Base-by-base conservation (phyloP, 306 rosid species). In the Sicyos edulis region DNA sequence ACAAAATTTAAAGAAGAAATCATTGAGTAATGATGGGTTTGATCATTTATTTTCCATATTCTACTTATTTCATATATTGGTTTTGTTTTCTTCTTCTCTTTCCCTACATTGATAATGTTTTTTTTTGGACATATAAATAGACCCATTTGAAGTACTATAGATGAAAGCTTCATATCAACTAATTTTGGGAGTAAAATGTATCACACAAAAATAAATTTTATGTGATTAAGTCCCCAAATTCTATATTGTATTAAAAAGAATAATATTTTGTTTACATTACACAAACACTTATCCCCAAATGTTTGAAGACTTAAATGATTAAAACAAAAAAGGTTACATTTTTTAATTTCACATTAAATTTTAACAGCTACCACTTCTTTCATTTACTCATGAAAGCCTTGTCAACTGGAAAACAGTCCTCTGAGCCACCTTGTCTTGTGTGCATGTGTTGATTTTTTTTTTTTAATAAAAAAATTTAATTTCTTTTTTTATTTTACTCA, bases 11-110 rank as follows among this genome's bases (percentile, higher is more conserved):
- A 83, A 73, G 81, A 83, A 78, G 77, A 77, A 73, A 88, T 90
- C 89, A 93, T 93, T 93, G 91, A 79, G 92, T 82, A 90, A 90
- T 93, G 95, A 93, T 93, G 88, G 79, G 74, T 90, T 73, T 37
- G 44, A 6, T 37, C 7, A 37, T 37, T 37, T 37, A 37, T 37
- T 37, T 37, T 37, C 44, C 44, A 37, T 37, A 17, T 65, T 19
- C 71, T 8, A 65, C 44, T 32, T 42, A 3, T 50, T 16, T 63
- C 44, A 37, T 37, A 37, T 37, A 37, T 63, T 63, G 66, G 15
- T 40, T 63, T 64, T 11, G 37, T 60, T 40, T 63, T 64, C 21
- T 40, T 64, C 52, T n/a, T 40, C 13, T n/a, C 16, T 3, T 40
- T 37, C 53, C 16, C 53, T 49, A n/a, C 6, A 6, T 65, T 65